These are phyloP conservation scores for Arctium lappa DNA, from an alignment of 129 eudicot species.

Conservation along the genomic window DNA sequence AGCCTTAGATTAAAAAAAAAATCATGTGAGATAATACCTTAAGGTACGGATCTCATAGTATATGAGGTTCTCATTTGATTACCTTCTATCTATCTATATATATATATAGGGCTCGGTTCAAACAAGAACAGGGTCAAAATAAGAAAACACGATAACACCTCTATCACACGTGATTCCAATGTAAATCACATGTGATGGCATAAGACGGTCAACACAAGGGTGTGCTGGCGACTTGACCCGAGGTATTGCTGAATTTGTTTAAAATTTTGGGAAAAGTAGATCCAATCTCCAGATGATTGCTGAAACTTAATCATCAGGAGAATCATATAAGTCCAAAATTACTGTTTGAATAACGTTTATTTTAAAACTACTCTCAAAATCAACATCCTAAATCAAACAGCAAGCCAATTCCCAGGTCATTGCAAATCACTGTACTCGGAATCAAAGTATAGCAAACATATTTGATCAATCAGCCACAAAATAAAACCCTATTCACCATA, in stretches of 20 bases:
- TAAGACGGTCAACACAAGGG: too few relatives aligned
- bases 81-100: too few relatives aligned
- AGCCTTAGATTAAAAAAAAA: too few relatives aligned
- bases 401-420: background rate
- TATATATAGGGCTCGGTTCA: too few relatives aligned
- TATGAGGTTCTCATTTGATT: too few relatives aligned
- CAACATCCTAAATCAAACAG: slow-evolving; percentile 6
- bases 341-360: background rate
- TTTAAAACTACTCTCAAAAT: background rate
- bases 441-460: background rate
- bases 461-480: background rate
- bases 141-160: too few relatives aligned
- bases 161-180: too few relatives aligned
- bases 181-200: too few relatives aligned
- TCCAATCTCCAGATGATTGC: slow-evolving; percentile 13
- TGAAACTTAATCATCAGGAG: background rate
- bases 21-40: too few relatives aligned
- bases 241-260: background rate
- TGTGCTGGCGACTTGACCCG: too few relatives aligned
- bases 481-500: background rate
- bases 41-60: too few relatives aligned
- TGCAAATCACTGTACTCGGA: background rate
- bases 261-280: slow-evolving; percentile 2
- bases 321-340: background rate
- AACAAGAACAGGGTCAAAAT: too few relatives aligned